Percentiles rank a stretch among this genome's conserved stretches.
Evolutionary conservation across 257 asterid genomes (phyloP).

Genomic region (Solanum chilense): DNA sequence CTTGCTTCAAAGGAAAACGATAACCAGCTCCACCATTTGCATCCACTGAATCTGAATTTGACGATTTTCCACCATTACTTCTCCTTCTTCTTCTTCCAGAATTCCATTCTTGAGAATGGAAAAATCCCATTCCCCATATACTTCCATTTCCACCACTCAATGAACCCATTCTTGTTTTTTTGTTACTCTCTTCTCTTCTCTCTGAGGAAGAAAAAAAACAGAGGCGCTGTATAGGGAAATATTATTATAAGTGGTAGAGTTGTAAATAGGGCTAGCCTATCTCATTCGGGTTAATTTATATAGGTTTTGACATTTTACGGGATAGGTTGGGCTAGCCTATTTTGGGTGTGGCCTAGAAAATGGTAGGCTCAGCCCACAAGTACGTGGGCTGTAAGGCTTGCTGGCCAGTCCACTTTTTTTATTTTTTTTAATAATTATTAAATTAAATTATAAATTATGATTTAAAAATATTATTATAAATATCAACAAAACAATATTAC

Average conservation of each 20-base stretch:
- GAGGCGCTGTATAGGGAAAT: neutral
- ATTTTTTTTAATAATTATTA: too few relatives aligned
- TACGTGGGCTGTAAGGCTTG: too few relatives aligned
- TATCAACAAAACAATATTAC: too few relatives aligned
- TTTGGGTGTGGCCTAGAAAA: fast-evolving
- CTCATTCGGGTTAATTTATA: too few relatives aligned
- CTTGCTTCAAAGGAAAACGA: constrained; percentile 55
- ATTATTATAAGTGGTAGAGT: fast-evolving
- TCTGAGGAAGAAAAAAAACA: neutral
- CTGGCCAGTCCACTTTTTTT: too few relatives aligned
- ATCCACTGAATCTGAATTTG: constrained; percentile 7
- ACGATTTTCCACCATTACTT: neutral
- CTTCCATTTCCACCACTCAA: constrained; percentile 26
- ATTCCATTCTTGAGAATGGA: constrained; percentile 1
- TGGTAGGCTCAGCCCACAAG: fast-evolving
- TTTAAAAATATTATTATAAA: too few relatives aligned
- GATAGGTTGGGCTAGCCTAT: fast-evolving
- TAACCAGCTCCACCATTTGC: constrained; percentile 11
- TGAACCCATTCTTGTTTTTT: constrained; percentile 14
- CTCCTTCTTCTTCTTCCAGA: neutral
- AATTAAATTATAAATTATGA: too few relatives aligned
- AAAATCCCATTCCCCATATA: constrained; percentile 17
- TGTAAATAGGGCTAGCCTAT: too few relatives aligned
- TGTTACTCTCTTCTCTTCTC: neutral
- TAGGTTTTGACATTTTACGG: too few relatives aligned